phyloP scores from a whole-genome alignment of 2,329 filamentous ascomycete genomes.

The Monilinia laxa region DNA sequence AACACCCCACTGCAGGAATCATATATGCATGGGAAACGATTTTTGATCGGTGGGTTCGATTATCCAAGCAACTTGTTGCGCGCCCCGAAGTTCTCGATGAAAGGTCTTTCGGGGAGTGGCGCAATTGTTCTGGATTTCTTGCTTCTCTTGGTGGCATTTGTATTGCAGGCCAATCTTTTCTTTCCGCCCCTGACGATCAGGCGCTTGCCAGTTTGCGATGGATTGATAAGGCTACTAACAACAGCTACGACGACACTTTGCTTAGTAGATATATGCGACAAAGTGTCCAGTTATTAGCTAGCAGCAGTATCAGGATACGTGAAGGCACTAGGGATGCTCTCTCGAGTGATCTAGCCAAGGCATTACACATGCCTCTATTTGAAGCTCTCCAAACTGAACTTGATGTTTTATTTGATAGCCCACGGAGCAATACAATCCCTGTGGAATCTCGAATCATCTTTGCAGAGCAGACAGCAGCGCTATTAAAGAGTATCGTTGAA shows the following conservation, averaged over 20 bases:
- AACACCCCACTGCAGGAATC: slow-evolving; percentile 64
- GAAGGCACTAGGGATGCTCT: slow-evolving; percentile 67
- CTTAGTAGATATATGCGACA: slow-evolving; percentile 60
- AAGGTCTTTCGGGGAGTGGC: slow-evolving; percentile 60
- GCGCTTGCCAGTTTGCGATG: slow-evolving; percentile 57
- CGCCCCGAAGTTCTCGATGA: slow-evolving; percentile 55
- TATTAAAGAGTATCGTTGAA: slow-evolving; percentile 63
- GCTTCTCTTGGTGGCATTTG: slow-evolving; percentile 66
- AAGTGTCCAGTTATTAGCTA: slow-evolving; percentile 64
- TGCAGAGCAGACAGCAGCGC: slow-evolving; percentile 64
- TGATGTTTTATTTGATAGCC: slow-evolving; percentile 60
- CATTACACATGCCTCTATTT: slow-evolving; percentile 62
- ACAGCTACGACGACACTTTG: slow-evolving; percentile 60
- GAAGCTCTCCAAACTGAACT: slow-evolving; percentile 65
- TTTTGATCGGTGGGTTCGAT: slow-evolving; percentile 63
- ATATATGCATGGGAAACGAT: slow-evolving; percentile 65
- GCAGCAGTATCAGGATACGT: slow-evolving; percentile 61
- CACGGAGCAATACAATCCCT: slow-evolving; percentile 50
- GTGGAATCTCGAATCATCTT: slow-evolving; percentile 64
- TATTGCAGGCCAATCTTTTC: slow-evolving; percentile 56
- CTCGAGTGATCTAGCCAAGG: slow-evolving; percentile 62
- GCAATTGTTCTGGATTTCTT: slow-evolving; percentile 67
- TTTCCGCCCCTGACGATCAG: slow-evolving; percentile 52
- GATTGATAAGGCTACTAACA: slow-evolving; percentile 57
- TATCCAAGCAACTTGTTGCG: slow-evolving; percentile 63